Evolutionary conservation across 1,284 basidiomycete genomes (phyloP).

Genomic region (Ustilago curta): DNA sequence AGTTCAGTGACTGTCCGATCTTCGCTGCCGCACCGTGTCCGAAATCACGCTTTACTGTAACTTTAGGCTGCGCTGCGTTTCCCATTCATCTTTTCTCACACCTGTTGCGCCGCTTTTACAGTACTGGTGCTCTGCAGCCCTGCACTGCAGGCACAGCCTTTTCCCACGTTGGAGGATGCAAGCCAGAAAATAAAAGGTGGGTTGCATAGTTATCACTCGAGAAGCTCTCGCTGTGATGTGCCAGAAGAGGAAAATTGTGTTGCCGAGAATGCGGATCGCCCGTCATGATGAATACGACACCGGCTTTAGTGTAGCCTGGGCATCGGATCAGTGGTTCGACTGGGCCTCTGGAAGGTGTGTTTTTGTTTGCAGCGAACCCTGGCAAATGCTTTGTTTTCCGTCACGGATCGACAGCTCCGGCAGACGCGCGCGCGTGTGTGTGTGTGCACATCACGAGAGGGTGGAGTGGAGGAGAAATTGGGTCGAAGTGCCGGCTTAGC

Average conservation of each 20-base stretch:
- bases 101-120: too few species aligned
- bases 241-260: not conserved
- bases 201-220: not conserved
- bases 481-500: not conserved
- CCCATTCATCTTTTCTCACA: not conserved
- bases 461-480: not conserved
- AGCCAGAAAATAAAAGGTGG: not conserved
- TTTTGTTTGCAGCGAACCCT: not conserved
- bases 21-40: not conserved
- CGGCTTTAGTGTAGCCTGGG: slow-evolving; percentile 1
- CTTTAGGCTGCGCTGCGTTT: not conserved
- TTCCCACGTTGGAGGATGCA: not conserved
- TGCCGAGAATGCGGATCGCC: slow-evolving; percentile 9
- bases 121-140: too few species aligned
- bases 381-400: not conserved
- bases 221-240: not conserved
- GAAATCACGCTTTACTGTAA: not conserved
- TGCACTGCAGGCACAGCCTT: slow-evolving; percentile 1
- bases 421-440: too few species aligned
- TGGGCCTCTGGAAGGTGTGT: not conserved
- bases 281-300: too few species aligned
- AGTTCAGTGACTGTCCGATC: slow-evolving; percentile 1
- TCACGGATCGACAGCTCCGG: slow-evolving; percentile 11
- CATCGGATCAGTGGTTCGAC: slow-evolving; percentile 5
- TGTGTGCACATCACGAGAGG: not conserved